These are phyloP conservation scores for Paulownia fortunei DNA, from an alignment of 257 asterid genomes.

Conservation along the genomic window DNA sequence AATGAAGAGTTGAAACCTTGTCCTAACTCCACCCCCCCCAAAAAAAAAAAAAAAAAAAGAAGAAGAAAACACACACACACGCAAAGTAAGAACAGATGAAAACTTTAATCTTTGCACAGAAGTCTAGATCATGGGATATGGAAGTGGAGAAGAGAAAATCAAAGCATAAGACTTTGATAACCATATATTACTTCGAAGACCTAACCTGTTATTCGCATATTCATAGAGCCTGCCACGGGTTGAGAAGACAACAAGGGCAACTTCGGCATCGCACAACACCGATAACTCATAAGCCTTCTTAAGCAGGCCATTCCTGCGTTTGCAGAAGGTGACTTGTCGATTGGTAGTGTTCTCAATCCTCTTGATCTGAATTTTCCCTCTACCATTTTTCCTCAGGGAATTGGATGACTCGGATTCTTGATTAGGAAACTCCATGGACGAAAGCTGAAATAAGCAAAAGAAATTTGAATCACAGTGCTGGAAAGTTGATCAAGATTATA, in stretches of 20 bases:
- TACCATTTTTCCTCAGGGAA: conserved; percentile 58
- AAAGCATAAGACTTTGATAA: not conserved
- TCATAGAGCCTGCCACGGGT: conserved; percentile 87
- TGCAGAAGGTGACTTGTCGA: conserved; percentile 91
- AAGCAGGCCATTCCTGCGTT: conserved; percentile 80
- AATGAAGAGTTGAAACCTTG: too few relatives aligned
- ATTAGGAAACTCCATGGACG: conserved; percentile 61
- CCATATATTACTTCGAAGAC: not conserved
- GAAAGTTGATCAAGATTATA: conserved; percentile 37
- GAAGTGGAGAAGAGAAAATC: not conserved
- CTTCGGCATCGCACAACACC: conserved; percentile 89
- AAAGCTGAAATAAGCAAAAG: conserved; percentile 66
- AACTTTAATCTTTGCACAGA: not conserved
- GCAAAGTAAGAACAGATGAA: too few relatives aligned
- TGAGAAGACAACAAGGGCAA: conserved; percentile 90
- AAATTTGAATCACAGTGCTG: conserved; percentile 8
- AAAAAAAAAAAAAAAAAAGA: not conserved
- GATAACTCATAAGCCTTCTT: conserved; percentile 93
- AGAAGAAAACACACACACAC: not conserved
- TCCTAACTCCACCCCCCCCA: not conserved
- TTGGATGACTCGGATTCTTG: conserved; percentile 61
- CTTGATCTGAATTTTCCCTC: conserved; percentile 90
- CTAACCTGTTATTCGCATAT: conserved; percentile 83
- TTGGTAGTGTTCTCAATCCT: conserved; percentile 87
- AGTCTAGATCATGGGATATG: not conserved